Base-by-base conservation (phyloP, 2,329 filamentous ascomycete species). In the Botryotinia calthae region DNA sequence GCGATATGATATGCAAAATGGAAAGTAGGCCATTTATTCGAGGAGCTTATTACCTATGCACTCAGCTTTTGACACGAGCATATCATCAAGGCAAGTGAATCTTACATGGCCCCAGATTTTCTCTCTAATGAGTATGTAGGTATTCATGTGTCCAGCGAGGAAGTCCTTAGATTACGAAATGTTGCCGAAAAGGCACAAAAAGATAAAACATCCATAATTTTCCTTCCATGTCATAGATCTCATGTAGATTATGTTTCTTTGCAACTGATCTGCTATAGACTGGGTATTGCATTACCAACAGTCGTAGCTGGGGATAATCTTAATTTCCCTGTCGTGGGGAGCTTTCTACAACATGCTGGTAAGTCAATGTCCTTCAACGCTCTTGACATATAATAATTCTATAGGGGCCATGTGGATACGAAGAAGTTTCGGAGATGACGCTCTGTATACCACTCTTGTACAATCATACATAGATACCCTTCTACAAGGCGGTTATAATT, bases 1-100 rank as follows among this genome's bases (percentile, higher is more conserved):
- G 97, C 80, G 89, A 91, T 75, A 98, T 99, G 96, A 98, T 99
- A 75, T 98, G 95, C 87, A 99, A 99, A 83, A 95, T 98, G 87
- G 96, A 99, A 82, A 97, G 92, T 85, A 97, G 95, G 81, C 85
- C 89, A 2, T 98, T 98, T 80, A 97, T 99, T 77, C 87, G 96
- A 66, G 90, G 93, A 37, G 95, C 96, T 64, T 98, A 98, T 81
- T 99, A 98, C 81, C 81, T 97, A 56, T 86, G 86, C 65, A 97
- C 95, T 1, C 95, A 98, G 82, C 86, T 98, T 64, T 85, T 98
- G 75, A 97, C 95, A 7, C 86, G 96, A 74, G 95, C 96, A 9
- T 99, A 99, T 81, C 94, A 98, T 80, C 95, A 98, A 84, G 96
- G 93, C 84, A 78, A 77, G 78, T 69, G 14, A 31, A 28, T 58